A percentile compares a stretch with the other conserved stretches of the same genome.
Evolutionary conservation across 768 basidiomycete genomes (phyloP).

Genomic region (Trametes cingulata): DNA sequence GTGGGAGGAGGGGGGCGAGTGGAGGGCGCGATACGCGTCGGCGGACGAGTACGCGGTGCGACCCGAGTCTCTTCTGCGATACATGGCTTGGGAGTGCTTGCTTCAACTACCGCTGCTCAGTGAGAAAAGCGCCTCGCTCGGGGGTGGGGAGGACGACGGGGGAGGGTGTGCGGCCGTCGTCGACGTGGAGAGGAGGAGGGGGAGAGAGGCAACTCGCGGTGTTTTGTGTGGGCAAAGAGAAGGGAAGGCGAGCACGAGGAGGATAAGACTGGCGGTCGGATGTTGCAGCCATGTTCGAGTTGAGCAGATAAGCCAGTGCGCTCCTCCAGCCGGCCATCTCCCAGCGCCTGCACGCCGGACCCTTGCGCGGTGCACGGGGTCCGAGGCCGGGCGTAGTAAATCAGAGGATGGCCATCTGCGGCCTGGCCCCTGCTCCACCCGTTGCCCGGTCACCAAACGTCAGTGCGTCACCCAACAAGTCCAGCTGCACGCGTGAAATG

Average conservation of each 20-base stretch:
- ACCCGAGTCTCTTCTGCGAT: conserved; percentile 20
- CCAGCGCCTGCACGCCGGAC: not conserved
- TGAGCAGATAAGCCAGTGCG: conserved; percentile 6
- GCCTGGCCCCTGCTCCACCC: conserved; percentile 5
- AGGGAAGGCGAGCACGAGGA: conserved; percentile 20
- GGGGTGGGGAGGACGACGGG: not conserved
- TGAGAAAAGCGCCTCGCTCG: conserved; percentile 1
- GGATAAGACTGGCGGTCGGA: conserved; percentile 5
- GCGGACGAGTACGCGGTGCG: conserved; percentile 27
- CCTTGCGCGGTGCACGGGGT: conserved; percentile 7
- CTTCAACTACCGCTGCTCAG: not conserved
- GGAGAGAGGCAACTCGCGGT: not conserved
- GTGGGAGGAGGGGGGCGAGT: conserved; percentile 20
- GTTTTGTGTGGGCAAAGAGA: conserved; percentile 13
- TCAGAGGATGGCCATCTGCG: not conserved
- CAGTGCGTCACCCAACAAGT: not conserved
- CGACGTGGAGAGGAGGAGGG: conserved; percentile 5
- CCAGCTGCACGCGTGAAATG: not conserved
- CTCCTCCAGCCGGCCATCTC: not conserved
- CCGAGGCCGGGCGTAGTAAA: not conserved
- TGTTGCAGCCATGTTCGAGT: not conserved
- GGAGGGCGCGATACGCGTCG: conserved; percentile 31
- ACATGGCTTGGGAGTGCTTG: conserved; percentile 1
- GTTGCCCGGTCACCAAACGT: conserved; percentile 17
- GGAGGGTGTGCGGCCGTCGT: not conserved